Percentiles rank a stretch among this genome's conserved stretches.
Evolutionary conservation across 1,284 basidiomycete genomes (phyloP).

Genomic region (Pseudozyma hubeiensis): DNA sequence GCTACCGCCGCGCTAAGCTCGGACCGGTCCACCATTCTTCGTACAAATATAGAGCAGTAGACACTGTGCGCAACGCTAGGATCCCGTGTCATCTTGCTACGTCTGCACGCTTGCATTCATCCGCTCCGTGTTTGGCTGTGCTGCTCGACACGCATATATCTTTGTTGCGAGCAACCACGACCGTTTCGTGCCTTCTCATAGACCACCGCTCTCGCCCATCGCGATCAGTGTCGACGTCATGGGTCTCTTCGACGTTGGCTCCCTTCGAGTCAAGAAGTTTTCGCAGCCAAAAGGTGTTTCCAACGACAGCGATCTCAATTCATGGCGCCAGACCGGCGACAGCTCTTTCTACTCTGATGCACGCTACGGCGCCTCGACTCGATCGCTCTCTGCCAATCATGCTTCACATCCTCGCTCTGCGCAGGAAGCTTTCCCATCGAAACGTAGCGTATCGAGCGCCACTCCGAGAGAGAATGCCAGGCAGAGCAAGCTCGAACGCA

Average conservation of each 20-base stretch:
- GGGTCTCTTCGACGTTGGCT: conserved; percentile 51
- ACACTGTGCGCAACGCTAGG: too few relatives aligned
- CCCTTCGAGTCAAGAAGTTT: conserved; percentile 32
- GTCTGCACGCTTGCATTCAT: too few relatives aligned
- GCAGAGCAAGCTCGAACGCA: conserved; percentile 54
- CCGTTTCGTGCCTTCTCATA: neutral
- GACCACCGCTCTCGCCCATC: neutral
- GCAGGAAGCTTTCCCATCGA: conserved; percentile 4
- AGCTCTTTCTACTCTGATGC: conserved; percentile 19
- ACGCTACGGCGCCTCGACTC: conserved; percentile 21
- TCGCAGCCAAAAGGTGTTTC: conserved; percentile 14
- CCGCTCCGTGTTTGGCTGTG: too few relatives aligned
- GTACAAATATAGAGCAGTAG: too few relatives aligned
- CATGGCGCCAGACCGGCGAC: conserved; percentile 27
- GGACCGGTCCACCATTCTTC: too few relatives aligned
- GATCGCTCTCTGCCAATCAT: conserved; percentile 36
- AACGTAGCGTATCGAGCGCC: conserved; percentile 36
- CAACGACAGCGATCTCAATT: conserved; percentile 3
- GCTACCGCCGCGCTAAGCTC: too few relatives aligned
- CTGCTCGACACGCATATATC: too few relatives aligned
- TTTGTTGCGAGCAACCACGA: too few relatives aligned
- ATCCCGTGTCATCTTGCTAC: too few relatives aligned
- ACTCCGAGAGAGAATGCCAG: conserved; percentile 21
- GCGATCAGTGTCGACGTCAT: conserved; percentile 4
- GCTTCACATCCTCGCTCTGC: conserved; percentile 2